These are phyloP conservation scores for Penicillium atrosanguineum DNA, from an alignment of 495 filamentous ascomycete genomes.

Conservation along the genomic window DNA sequence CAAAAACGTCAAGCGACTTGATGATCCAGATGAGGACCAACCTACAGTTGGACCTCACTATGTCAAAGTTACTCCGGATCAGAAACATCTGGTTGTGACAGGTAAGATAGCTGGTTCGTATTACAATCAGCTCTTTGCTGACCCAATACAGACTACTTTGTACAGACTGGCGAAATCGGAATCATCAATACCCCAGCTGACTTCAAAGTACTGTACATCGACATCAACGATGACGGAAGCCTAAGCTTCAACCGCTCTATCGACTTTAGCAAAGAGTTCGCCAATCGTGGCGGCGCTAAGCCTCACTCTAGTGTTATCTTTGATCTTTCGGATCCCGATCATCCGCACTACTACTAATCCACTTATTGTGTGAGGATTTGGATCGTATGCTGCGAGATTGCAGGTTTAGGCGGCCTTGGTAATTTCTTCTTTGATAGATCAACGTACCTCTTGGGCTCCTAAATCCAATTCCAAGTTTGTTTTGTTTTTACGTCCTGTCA, in stretches of 20 bases:
- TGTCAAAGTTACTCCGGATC: constrained; percentile 62
- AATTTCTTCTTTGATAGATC: too few relatives aligned
- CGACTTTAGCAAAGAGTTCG: constrained; percentile 53
- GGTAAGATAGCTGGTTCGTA: background rate
- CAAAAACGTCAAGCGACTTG: constrained; percentile 56
- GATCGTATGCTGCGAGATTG: too few relatives aligned
- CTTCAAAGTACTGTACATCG: constrained; percentile 62
- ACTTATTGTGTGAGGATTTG: too few relatives aligned
- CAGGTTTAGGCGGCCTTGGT: too few relatives aligned
- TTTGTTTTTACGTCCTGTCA: too few relatives aligned
- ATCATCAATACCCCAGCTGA: constrained; percentile 62
- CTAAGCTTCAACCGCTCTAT: constrained; percentile 58
- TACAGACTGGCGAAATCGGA: constrained; percentile 60
- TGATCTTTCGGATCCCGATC: constrained; percentile 53
- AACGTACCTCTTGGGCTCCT: too few relatives aligned
- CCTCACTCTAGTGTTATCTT: constrained; percentile 60
- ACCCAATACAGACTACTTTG: constrained; percentile 59
- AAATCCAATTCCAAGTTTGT: too few relatives aligned
- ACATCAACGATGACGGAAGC: constrained; percentile 52
- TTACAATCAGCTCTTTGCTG: background rate
- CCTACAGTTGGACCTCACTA: constrained; percentile 62
- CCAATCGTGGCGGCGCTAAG: constrained; percentile 54
- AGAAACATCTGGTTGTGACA: constrained; percentile 56
- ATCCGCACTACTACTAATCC: constrained; percentile 39
- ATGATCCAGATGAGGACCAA: constrained; percentile 57